Base-by-base conservation (phyloP, 768 basidiomycete genomes). In the Mycena polygramma region DNA sequence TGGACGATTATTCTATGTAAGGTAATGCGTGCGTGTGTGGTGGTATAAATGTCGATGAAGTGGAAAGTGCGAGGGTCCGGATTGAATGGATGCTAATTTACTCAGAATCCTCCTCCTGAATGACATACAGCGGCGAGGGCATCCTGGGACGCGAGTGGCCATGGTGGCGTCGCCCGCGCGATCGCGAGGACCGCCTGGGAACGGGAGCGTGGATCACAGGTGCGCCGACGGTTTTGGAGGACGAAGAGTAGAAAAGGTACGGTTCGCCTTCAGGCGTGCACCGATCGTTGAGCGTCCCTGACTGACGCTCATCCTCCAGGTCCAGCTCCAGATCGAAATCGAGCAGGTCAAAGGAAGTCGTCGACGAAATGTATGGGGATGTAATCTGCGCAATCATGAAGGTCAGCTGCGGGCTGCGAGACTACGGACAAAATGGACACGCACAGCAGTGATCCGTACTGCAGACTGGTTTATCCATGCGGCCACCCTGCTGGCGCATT, bases 381-480 rank as follows among this genome's bases (percentile, higher is more conserved):
- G 70, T 41, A 9, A 70, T 57, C 72, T 73, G 63, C 11, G 36
- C 36, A 35, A 53, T 51, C 22, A 22, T 39, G 36, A n/a, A 36
- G 37, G n/a, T 64, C n/a, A 70, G 57, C 48, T 66, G 54, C 59
- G 63, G 54, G 19, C 20, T 37, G 61, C 51, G 52, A 26, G 35
- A 10, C 10, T 35, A 17, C 30, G 39, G 58, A 55, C 48, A 43
- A 37, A 41, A 54, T 41, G 54, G 49, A 62, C 39, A 73, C 69
- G 68, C 39, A 73, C 69, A 61, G 68, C 57, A 46, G 69, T 70
- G 51, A 59, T 72, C 51, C 66, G 69, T 22, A 70, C 69, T 54
- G 72, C 72, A 57, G 72, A 70, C 62, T 73, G 72, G 36, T 36
- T 72, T 43, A 73, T 70, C 72, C 72, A 73, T 20, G 69, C 72